Base-by-base conservation (phyloP, 352 stramenopile genomes). In the Globisporangium lucens region DNA sequence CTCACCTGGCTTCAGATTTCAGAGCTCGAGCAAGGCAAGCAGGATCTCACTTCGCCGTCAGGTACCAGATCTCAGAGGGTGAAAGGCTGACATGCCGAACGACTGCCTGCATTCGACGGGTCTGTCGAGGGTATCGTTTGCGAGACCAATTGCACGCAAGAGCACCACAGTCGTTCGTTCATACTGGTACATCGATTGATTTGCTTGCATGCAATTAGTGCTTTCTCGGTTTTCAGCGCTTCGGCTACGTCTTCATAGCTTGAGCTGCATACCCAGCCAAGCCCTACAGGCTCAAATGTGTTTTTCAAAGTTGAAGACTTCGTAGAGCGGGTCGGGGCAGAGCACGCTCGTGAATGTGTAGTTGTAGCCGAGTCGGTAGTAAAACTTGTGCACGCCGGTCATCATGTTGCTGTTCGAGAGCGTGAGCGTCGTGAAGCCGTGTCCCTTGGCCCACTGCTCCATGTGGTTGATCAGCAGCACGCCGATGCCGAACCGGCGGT, bases 341-440 rank as follows among this genome's bases (percentile, higher is more conserved):
- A 63, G 15, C n/a, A 63, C 53, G 10, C 29, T 47, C 36, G 53
- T 68, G 38, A 36, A 8, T 27, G 63, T 63, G 38, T 68, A 56
- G 38, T 53, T 57, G 53, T 61, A 70, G 8, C 57, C 57, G 43
- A 70, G 47, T 12, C 27, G 29, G 13, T 61, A 41, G 65, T 70
- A 70, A 35, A 70, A 70, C 17, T 57, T 59, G 56, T 55, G 43
- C 58, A 60, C 65, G n/a, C 49, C 29, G 9, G 43, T 70, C 67
- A 72, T 63, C 47, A 71, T 63, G 58, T 63, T 33, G 36, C 49
- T 49, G 29, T 62, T 71, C 36, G 58, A 68, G 51, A 71, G 66
- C 35, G 35, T 58, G 35, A 71, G 41, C 35, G 33, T 61, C 56
- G 24, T 38, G 46, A 63, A 71, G 8, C 59, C 60, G 30, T 61